These are phyloP conservation scores for Erythrophleum fordii DNA, from an alignment of 306 rosid species.

Conservation along the genomic window DNA sequence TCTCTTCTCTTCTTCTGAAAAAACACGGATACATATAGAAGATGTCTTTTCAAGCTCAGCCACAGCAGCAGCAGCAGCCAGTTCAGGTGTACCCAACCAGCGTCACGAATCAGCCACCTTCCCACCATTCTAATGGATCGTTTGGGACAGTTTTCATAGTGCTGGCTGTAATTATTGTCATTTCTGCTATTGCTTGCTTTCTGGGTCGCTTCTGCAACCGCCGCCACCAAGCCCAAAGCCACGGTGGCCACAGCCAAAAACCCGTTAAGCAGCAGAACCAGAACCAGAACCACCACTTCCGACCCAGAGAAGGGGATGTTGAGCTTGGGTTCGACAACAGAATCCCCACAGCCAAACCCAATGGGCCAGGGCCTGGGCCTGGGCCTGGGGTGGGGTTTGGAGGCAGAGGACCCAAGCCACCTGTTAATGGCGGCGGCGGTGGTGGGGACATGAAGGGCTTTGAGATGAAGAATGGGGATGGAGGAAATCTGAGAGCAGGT, in stretches of 20 bases:
- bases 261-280: conserved; percentile 37
- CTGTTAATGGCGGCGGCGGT: neutral
- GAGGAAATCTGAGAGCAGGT: conserved; percentile 45
- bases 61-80: conserved; percentile 45
- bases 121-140: conserved; percentile 78
- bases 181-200: conserved; percentile 77
- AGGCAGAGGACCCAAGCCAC: conserved; percentile 20
- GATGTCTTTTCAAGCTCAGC: conserved; percentile 63
- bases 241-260: conserved; percentile 41
- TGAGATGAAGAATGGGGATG: conserved; percentile 47
- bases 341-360: conserved; percentile 43
- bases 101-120: conserved; percentile 47
- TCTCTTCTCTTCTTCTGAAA: neutral
- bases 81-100: conserved; percentile 68
- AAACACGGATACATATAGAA: neutral
- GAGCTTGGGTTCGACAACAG: conserved; percentile 68
- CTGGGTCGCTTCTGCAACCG: conserved; percentile 78
- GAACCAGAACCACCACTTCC: conserved; percentile 10
- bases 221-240: conserved; percentile 23
- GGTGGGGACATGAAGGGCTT: conserved; percentile 40
- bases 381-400: conserved; percentile 28
- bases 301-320: conserved; percentile 54
- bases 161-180: conserved; percentile 67
- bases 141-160: conserved; percentile 92
- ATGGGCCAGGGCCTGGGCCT: neutral